Percentiles rank a stretch among this genome's conserved stretches.
Conservation (phyloP, 306 rosid species). For the Citrullus colocynthis region DNA sequence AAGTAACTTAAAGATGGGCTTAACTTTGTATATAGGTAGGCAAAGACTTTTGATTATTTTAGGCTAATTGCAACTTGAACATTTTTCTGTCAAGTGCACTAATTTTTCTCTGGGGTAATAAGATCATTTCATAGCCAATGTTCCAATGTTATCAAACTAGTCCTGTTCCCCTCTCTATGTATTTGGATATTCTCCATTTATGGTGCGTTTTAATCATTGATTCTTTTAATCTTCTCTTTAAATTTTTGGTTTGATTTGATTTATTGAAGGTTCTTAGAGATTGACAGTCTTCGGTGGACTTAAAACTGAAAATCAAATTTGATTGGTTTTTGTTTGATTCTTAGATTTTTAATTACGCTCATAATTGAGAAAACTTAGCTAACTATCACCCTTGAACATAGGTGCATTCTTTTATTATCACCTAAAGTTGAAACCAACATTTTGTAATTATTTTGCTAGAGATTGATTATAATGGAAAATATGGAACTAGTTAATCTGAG, state of each 20-base stretch:
- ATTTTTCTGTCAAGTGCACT: neutral
- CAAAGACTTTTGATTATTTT: neutral
- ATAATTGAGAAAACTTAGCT: no score
- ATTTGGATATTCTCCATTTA: neutral
- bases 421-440: neutral
- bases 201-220: neutral
- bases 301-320: no score
- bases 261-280: neutral
- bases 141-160: neutral
- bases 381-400: no score
- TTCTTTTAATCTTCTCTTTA: neutral
- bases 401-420: neutral
- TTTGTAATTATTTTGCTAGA: neutral
- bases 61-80: neutral
- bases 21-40: neutral
- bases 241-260: neutral
- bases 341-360: no score
- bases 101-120: neutral
- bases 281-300: no score
- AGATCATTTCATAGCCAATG: neutral
- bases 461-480: neutral
- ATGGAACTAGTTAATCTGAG: neutral
- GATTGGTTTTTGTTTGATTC: no score
- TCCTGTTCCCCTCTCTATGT: neutral
- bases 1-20: neutral